Percentiles rank a stretch among this genome's conserved stretches.
These are phyloP conservation scores for Magnusiomyces fungicola DNA, from an alignment of 1,139 yeast species.

Conservation along the genomic window DNA sequence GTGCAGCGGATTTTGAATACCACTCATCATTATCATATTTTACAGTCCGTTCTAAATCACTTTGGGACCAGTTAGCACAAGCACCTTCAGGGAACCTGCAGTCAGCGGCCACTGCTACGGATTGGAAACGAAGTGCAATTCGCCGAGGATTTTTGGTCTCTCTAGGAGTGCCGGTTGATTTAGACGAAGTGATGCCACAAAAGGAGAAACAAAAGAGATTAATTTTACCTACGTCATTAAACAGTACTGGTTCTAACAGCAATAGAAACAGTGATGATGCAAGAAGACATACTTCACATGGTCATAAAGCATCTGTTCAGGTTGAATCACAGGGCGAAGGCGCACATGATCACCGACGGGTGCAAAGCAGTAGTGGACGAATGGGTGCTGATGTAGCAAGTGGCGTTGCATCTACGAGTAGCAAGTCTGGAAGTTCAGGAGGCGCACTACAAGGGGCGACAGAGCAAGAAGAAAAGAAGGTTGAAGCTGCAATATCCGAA, in stretches of 20 bases:
- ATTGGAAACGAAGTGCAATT: slow-evolving; percentile 53
- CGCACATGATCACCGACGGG: not conserved
- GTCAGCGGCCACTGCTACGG: slow-evolving; percentile 26
- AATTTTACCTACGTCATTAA: slow-evolving; percentile 22
- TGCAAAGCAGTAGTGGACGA: not conserved
- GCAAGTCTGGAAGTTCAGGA: slow-evolving; percentile 6
- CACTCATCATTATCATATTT: slow-evolving; percentile 20
- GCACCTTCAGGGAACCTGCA: slow-evolving; percentile 17
- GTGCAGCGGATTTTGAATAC: not conserved
- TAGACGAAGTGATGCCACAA: slow-evolving; percentile 42
- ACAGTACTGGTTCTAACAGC: not conserved
- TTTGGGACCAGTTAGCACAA: slow-evolving; percentile 32
- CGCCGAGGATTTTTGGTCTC: slow-evolving; percentile 50
- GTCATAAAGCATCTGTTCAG: not conserved
- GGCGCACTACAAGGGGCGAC: slow-evolving; percentile 6
- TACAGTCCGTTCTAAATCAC: slow-evolving; percentile 27
- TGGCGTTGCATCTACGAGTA: not conserved
- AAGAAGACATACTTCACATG: not conserved
- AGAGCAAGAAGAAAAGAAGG: slow-evolving; percentile 12
- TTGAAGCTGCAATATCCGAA: slow-evolving; percentile 12
- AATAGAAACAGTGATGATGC: not conserved
- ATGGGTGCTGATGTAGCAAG: not conserved
- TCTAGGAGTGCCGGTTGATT: slow-evolving; percentile 53
- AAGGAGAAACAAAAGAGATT: slow-evolving; percentile 26
- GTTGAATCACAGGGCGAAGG: not conserved